A percentile compares a stretch with the other conserved stretches of the same genome.
These are phyloP conservation scores for Komagataella pastoris DNA, from an alignment of 805 yeast species.

Conservation along the genomic window DNA sequence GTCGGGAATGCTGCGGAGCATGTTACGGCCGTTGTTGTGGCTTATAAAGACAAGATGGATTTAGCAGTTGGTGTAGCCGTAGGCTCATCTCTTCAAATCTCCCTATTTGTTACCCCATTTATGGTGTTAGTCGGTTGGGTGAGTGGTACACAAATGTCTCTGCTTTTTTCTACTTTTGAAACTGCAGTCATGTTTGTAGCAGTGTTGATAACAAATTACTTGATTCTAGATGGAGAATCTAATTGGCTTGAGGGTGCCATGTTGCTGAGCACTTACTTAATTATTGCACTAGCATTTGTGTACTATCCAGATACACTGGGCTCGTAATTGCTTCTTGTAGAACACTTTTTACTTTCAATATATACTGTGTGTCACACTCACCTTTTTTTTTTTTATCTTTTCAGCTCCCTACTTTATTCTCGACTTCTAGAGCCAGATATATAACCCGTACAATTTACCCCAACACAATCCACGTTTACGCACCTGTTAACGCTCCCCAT, in stretches of 20 bases:
- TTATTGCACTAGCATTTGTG: constrained; percentile 83
- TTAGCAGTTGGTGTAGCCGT: constrained; percentile 94
- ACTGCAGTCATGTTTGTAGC: constrained; percentile 85
- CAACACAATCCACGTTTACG: too few relatives aligned
- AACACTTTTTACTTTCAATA: too few relatives aligned
- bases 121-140: constrained; percentile 92
- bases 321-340: background rate
- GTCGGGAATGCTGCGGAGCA: constrained; percentile 99
- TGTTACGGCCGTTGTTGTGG: constrained; percentile 91
- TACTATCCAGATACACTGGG: constrained; percentile 58
- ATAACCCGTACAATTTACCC: too few relatives aligned
- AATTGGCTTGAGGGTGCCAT: constrained; percentile 97
- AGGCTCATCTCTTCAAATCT: constrained; percentile 92
- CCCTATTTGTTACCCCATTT: constrained; percentile 90
- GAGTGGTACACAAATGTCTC: constrained; percentile 81
- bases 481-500: background rate
- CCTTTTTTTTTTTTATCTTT: too few relatives aligned
- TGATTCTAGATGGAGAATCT: constrained; percentile 86
- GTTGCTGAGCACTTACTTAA: constrained; percentile 75
- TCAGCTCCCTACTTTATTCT: too few relatives aligned
- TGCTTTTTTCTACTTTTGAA: constrained; percentile 86
- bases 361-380: background rate
- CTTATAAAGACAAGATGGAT: constrained; percentile 94
- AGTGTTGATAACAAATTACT: constrained; percentile 75
- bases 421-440: too few relatives aligned